Evolutionary conservation across 495 filamentous ascomycete genomes (phyloP).

Genomic region (Articulospora tetracladia): DNA sequence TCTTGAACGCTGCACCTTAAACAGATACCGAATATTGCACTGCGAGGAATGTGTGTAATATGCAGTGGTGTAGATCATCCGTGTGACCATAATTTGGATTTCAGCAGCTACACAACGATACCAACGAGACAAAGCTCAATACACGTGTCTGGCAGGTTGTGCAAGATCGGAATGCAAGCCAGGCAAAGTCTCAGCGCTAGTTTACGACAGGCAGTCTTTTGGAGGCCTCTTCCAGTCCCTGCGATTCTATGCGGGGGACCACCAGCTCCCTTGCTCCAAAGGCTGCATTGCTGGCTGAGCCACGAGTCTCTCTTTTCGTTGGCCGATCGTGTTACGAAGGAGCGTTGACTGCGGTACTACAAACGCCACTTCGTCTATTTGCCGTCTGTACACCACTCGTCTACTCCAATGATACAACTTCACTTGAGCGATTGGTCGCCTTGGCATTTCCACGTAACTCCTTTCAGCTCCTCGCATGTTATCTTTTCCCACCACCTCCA

Average conservation of each 20-base stretch:
- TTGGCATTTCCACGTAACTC: neutral
- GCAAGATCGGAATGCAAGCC: neutral
- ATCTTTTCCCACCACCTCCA: too few relatives aligned
- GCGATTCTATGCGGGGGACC: neutral
- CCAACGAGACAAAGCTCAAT: neutral
- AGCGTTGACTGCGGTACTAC: neutral
- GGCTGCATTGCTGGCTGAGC: neutral
- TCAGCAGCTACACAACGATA: neutral
- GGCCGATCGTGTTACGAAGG: neutral
- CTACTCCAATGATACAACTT: neutral
- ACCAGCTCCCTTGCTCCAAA: neutral
- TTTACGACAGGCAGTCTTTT: neutral
- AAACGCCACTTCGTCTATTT: neutral
- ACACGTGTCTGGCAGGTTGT: neutral
- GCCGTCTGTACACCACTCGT: neutral
- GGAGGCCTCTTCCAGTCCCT: neutral
- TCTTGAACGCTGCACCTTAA: neutral
- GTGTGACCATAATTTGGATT: neutral
- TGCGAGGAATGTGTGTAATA: neutral
- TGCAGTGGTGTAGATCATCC: too few relatives aligned
- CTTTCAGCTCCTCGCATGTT: neutral
- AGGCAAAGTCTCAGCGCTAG: neutral
- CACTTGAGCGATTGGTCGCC: neutral
- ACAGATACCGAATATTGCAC: neutral
- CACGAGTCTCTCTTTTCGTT: neutral